These are phyloP conservation scores for Globisporangium cederbergense DNA, from an alignment of 352 stramenopile genomes.

Conservation along the genomic window DNA sequence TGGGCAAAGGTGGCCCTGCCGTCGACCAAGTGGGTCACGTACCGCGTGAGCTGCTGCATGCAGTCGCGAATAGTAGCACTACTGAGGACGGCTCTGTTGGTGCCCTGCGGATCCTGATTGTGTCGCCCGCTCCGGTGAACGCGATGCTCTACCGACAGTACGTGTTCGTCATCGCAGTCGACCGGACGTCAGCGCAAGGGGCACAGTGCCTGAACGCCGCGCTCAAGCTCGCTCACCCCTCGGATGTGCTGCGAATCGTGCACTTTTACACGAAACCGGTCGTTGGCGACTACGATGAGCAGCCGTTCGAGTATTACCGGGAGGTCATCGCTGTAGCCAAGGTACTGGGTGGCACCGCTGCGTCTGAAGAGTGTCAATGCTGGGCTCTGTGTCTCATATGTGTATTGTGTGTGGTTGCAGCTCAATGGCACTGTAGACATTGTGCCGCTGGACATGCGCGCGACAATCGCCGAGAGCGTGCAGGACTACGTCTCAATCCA, in stretches of 20 bases:
- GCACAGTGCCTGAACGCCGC: conserved; percentile 39
- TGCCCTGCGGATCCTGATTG: conserved; percentile 24
- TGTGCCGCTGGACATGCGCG: conserved; percentile 29
- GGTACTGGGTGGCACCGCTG: background rate
- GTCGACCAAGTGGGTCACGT: conserved; percentile 61
- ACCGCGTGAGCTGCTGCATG: conserved; percentile 38
- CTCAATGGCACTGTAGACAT: conserved; percentile 38
- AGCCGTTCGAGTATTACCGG: conserved; percentile 31
- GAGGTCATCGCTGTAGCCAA: conserved; percentile 26
- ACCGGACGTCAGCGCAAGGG: conserved; percentile 21
- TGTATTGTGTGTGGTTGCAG: conserved; percentile 5
- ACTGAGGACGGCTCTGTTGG: conserved; percentile 10
- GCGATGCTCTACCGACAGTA: conserved; percentile 35
- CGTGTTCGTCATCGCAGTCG: conserved; percentile 56
- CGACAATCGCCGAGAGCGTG: conserved; percentile 47
- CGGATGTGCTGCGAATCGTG: conserved; percentile 44
- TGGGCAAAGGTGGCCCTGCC: conserved; percentile 56
- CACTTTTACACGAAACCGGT: conserved; percentile 60
- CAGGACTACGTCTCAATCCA: conserved; percentile 42
- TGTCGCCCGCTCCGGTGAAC: conserved; percentile 50
- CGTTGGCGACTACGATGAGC: conserved; percentile 29
- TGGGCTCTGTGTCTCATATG: background rate
- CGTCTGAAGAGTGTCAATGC: background rate
- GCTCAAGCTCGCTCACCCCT: conserved; percentile 53
- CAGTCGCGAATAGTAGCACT: background rate